Evolutionary conservation across 2,329 filamentous ascomycete genomes (phyloP), one percentile per base, ranked within the genome.

Genomic region (Aspergillus pseudoterreus): DNA sequence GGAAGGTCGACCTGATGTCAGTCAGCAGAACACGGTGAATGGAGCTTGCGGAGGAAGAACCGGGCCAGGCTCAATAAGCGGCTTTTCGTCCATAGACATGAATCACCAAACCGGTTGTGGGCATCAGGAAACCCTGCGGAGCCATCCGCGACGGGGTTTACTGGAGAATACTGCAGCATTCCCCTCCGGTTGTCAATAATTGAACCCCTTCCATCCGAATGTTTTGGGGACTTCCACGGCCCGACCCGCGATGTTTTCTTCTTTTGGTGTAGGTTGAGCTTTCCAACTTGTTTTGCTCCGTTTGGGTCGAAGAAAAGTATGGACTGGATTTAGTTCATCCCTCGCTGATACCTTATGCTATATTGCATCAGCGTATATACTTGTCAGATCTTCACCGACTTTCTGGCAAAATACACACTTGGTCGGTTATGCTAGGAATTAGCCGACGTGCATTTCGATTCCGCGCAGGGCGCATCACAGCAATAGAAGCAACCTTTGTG

Each of bases 331-430:
- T 35, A 14, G 17, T 21, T 44, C 12, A 27, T 30, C 42, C 24
- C 42, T 19, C 45, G 21, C 33, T 17, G 35, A 41, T 10, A 21
- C 3, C 21, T 19, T 15, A 27, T 47, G 19, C n/a, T 38, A 27
- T 27, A 36, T 47, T 47, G 42, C 38, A 42, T 11, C 17, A 35
- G 24, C 43, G 12, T 39, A 27, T 14, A 35, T 47, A 53, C 44
- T 53, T 38, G 44, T 47, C 44, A 45, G 10, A 47, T 45, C 45
- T 41, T 51, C 52, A 54, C 52, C 48, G 52, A 54, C 52, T 47
- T 39, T 54, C 45, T 6, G 14, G 22, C 30, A 21, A 50, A 42
- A 33, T 41, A 19, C 43, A 38, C 19, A 19, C 19, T 19, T 10
- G 8, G 3, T 30, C 9, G 27, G 27, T 11, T 9, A 10, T 30